phyloP scores from a whole-genome alignment of 2,329 filamentous ascomycete genomes.

The Escovopsis sp. region DNA sequence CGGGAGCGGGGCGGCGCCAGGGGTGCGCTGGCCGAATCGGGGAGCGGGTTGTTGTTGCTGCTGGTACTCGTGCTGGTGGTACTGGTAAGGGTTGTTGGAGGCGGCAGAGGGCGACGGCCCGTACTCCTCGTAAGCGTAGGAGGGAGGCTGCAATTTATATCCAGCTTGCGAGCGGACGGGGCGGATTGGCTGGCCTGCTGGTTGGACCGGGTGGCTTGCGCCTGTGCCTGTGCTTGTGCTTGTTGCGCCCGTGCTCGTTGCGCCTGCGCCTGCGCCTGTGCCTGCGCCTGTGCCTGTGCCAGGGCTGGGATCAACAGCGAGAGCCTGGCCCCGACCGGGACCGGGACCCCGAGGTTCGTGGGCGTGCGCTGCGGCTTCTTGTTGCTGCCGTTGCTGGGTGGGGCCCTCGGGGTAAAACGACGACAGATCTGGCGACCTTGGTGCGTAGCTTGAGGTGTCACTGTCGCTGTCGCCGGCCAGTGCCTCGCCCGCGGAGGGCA shows the following conservation, averaged over 20 bases:
- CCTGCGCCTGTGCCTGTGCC: no score
- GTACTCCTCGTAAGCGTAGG: slow-evolving; percentile 10
- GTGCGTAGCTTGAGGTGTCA: slow-evolving; percentile 32
- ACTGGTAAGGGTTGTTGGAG: slow-evolving; percentile 13
- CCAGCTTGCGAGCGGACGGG: slow-evolving; percentile 13
- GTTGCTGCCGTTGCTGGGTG: slow-evolving; percentile 10
- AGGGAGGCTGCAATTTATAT: slow-evolving; percentile 20
- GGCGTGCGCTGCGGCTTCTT: slow-evolving; percentile 17
- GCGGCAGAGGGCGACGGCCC: slow-evolving; percentile 8
- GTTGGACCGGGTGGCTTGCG: no score
- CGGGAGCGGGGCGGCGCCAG: slow-evolving; percentile 1
- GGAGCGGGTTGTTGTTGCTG: background rate
- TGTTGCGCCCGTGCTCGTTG: no score
- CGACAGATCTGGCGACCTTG: slow-evolving; percentile 45
- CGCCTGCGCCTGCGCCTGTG: no score
- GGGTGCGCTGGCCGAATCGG: background rate
- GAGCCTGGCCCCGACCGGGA: slow-evolving; percentile 1
- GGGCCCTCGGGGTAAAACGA: slow-evolving; percentile 33
- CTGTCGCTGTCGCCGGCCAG: slow-evolving; percentile 32
- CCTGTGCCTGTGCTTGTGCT: no score
- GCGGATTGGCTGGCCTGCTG: slow-evolving; percentile 10
- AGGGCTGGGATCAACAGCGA: no score
- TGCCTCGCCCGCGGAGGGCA: slow-evolving; percentile 10
- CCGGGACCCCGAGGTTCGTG: slow-evolving; percentile 11
- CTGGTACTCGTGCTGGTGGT: slow-evolving; percentile 8